These are phyloP conservation scores for Phytophthora pini DNA, from an alignment of 352 stramenopile genomes.

Conservation along the genomic window DNA sequence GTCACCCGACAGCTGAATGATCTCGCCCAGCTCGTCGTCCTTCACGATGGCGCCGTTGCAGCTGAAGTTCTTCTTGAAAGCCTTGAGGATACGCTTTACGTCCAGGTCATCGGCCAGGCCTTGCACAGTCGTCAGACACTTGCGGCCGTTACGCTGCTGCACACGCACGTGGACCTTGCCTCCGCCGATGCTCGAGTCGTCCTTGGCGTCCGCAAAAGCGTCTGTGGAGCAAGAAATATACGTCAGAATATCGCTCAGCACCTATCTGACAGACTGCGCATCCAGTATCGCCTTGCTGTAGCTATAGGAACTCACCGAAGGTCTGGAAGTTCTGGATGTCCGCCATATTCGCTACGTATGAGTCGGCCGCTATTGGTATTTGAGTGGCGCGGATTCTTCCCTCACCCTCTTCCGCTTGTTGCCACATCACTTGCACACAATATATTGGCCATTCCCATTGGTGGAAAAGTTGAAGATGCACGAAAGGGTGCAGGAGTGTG, in stretches of 20 bases:
- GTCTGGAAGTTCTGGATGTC: slow-evolving; percentile 92
- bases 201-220: slow-evolving; percentile 89
- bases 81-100: slow-evolving; percentile 99
- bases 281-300: not conserved
- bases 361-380: slow-evolving; percentile 33
- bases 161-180: slow-evolving; percentile 98
- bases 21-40: slow-evolving; percentile 97
- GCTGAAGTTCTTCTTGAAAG: slow-evolving; percentile 99
- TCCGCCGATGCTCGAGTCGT: slow-evolving; percentile 84
- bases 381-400: slow-evolving; percentile 46
- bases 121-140: slow-evolving; percentile 99
- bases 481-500: slow-evolving; percentile 38
- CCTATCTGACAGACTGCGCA: not conserved
- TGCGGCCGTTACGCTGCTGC: slow-evolving; percentile 99
- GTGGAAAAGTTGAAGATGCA: slow-evolving; percentile 30
- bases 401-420: not conserved
- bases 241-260: slow-evolving; percentile 15
- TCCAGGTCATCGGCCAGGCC: slow-evolving; percentile 98
- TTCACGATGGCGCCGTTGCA: slow-evolving; percentile 99
- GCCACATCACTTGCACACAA: slow-evolving; percentile 13
- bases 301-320: slow-evolving; percentile 68
- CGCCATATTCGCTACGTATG: slow-evolving; percentile 54
- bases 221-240: slow-evolving; percentile 48
- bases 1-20: slow-evolving; percentile 99
- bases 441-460: slow-evolving; percentile 13